These are phyloP conservation scores for Nectriaceae sp. DNA, from an alignment of 2,329 filamentous ascomycete species.

Conservation along the genomic window DNA sequence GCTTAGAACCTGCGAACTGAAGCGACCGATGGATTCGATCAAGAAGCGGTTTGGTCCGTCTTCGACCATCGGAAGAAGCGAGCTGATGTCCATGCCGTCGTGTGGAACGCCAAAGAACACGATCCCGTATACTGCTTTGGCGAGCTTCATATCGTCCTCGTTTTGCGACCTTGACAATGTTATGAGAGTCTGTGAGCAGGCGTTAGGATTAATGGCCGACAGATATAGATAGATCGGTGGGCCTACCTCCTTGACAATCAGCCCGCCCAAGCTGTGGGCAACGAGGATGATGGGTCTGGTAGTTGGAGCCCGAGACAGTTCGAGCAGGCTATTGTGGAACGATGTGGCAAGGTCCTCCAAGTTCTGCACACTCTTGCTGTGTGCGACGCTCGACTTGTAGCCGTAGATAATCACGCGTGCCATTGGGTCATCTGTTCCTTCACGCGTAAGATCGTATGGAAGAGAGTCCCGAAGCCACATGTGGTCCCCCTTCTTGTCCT, in stretches of 20 bases:
- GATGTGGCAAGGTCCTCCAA: conserved; percentile 6
- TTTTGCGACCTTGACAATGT: conserved; percentile 3
- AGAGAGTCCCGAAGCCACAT: conserved; percentile 35
- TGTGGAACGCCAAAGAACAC: conserved; percentile 16
- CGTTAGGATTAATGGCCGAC: not conserved
- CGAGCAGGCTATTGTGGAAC: conserved; percentile 1
- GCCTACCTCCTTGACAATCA: conserved; percentile 9
- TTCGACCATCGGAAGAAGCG: conserved; percentile 10
- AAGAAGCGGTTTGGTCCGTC: conserved; percentile 11
- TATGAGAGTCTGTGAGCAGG: conserved; percentile 2
- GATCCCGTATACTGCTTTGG: conserved; percentile 5
- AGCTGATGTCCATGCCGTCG: conserved; percentile 10
- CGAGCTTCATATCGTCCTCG: not conserved
- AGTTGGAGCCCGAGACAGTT: not conserved
- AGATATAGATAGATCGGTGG: not conserved
- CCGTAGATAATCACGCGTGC: conserved; percentile 30
- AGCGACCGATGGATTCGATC: conserved; percentile 4
- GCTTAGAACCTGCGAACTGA: conserved; percentile 7
- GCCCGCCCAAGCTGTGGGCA: conserved; percentile 10
- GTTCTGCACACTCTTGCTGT: conserved; percentile 16
- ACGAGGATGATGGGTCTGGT: conserved; percentile 7
- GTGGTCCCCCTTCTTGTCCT: conserved; percentile 20
- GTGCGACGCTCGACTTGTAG: conserved; percentile 20
- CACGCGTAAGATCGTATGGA: conserved; percentile 15
- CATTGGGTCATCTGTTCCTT: not conserved